Evolutionary conservation across 2,329 filamentous ascomycete species (phyloP), one percentile per base, ranked within the genome.

Genomic region (Pestalotiopsis sp.): DNA sequence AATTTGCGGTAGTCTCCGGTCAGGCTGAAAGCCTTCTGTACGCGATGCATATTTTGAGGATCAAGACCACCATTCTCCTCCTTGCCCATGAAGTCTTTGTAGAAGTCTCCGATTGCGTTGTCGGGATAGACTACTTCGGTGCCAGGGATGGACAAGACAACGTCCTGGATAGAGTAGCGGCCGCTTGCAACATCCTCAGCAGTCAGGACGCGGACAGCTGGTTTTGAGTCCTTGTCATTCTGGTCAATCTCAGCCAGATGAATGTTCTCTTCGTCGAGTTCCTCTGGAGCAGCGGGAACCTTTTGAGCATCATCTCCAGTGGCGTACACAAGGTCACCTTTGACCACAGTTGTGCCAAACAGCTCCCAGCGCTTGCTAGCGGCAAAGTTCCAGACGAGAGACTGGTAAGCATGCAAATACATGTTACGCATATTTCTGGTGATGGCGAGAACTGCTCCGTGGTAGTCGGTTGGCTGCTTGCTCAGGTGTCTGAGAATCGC

Each of bases 321-420:
- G 62, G 82, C 78, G 25, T 97, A 85, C 58, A 98, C 90, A 12
- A 99, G 87, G 78, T 99, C 96, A 39, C 96, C 96, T 73, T 92
- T 89, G 14, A 97, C 87, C 17, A 98, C 93, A 67, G 86, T 86
- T 69, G 85, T 80, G 65, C 95, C 94, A 77, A 92, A 92, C 2
- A 89, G 83, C 57, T 90, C 88, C 92, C 94, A 97, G 61, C 96
- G 92, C 74, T 92, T 90, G 72, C 93, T 94, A 1, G 90, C 93
- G 13, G 90, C 93, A 73, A 90, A 89, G 82, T 99, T 99, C 95
- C 95, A 99, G 9, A 99, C 91, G 49, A 94, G 88, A 5, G 93
- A 97, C 80, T 99, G 96, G 81, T 98, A 98, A 4, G 96, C 95
- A 79, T 99, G 96, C 17, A 97, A 91, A 78, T 98, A 99, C 92